phyloP scores from a whole-genome alignment of 1,284 basidiomycete genomes.

The Rhodotorula sp. region DNA sequence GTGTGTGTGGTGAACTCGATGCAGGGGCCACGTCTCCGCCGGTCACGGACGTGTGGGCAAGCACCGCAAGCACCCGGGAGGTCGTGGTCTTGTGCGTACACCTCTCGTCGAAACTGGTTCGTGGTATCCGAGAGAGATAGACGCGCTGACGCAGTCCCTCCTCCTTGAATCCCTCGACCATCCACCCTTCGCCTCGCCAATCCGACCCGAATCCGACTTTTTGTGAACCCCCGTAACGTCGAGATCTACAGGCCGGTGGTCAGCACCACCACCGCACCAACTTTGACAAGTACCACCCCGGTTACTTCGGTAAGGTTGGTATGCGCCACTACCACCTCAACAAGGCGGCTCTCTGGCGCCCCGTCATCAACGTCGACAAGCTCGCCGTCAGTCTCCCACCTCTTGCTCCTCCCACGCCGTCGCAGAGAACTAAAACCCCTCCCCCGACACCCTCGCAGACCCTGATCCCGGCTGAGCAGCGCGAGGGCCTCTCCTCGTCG shows the following conservation, averaged over 20 bases:
- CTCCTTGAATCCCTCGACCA: neutral
- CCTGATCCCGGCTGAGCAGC: conserved; percentile 73
- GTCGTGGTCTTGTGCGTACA: conserved; percentile 80
- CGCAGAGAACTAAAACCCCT: neutral
- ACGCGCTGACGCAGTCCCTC: neutral
- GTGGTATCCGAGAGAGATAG: neutral
- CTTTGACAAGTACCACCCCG: conserved; percentile 76
- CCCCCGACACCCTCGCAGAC: conserved; percentile 21
- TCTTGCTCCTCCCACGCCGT: neutral
- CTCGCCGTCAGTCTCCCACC: conserved; percentile 48
- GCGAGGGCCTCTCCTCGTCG: conserved; percentile 63
- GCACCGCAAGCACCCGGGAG: conserved; percentile 99
- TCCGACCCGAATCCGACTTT: neutral
- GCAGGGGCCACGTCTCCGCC: conserved; percentile 90
- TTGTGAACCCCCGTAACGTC: neutral
- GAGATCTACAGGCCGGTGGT: conserved; percentile 73
- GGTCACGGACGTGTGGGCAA: conserved; percentile 99
- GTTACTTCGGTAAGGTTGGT: conserved; percentile 94
- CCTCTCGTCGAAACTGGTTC: neutral
- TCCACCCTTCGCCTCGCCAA: neutral
- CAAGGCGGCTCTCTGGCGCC: conserved; percentile 84
- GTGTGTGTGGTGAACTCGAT: conserved; percentile 72
- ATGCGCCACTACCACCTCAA: conserved; percentile 98
- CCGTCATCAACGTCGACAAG: conserved; percentile 96
- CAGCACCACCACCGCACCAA: conserved; percentile 91